Evolutionary conservation across 768 basidiomycete genomes (phyloP).

Genomic region (Mycena polygramma): DNA sequence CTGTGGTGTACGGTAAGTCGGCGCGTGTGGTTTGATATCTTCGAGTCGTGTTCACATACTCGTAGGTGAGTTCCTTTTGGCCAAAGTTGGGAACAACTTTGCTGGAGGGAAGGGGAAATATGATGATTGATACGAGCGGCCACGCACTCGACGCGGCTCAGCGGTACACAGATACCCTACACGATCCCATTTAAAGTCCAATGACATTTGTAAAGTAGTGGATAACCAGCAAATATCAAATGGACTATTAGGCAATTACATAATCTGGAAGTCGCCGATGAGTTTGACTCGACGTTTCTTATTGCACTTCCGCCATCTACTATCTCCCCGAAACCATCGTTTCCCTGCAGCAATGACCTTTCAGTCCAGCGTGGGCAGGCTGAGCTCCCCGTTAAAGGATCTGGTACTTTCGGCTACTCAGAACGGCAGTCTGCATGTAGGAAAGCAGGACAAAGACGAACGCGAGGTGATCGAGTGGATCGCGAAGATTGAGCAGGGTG

Average conservation of each 20-base stretch:
- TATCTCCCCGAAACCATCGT: constrained; percentile 14
- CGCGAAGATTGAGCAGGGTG: constrained; percentile 66
- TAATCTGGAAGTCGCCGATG: constrained; percentile 25
- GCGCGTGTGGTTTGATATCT: background rate
- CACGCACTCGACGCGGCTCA: no score
- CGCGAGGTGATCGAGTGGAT: constrained; percentile 79
- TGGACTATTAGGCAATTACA: no score
- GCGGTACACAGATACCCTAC: no score
- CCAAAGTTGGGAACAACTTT: constrained; percentile 85
- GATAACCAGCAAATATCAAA: no score
- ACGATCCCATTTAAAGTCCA: no score
- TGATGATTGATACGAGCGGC: constrained; percentile 33
- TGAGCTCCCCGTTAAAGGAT: constrained; percentile 64
- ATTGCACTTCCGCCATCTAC: constrained; percentile 52
- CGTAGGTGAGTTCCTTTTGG: constrained; percentile 73
- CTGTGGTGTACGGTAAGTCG: constrained; percentile 70
- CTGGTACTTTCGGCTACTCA: constrained; percentile 65
- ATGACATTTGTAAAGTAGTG: no score
- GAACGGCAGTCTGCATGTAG: constrained; percentile 59
- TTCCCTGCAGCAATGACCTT: constrained; percentile 63
- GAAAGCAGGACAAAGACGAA: constrained; percentile 72
- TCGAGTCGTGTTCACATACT: background rate
- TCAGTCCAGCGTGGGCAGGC: constrained; percentile 60
- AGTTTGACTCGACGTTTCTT: constrained; percentile 52
- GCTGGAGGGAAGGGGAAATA: constrained; percentile 57